Evolutionary conservation across 1,284 basidiomycete genomes (phyloP).

Genomic region (Moesziomyces sp.): DNA sequence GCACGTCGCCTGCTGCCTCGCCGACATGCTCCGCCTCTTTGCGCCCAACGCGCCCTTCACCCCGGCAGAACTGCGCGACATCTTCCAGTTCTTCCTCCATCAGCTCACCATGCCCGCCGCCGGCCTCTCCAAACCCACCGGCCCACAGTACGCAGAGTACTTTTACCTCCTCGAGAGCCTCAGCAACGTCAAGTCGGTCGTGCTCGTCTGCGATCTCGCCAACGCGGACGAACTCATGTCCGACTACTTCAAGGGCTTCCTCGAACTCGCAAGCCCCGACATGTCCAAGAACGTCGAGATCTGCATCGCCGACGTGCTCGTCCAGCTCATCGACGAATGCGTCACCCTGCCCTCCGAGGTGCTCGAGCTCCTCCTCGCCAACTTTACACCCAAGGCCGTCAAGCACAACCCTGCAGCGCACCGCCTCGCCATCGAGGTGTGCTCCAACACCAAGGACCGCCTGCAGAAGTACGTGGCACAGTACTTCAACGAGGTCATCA

Average conservation of each 20-base stretch:
- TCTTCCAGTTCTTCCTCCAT: slow-evolving; percentile 73
- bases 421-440: slow-evolving; percentile 87
- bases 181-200: slow-evolving; percentile 91
- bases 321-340: slow-evolving; percentile 88
- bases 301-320: slow-evolving; percentile 86
- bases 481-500: slow-evolving; percentile 68
- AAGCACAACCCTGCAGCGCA: slow-evolving; percentile 73
- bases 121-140: slow-evolving; percentile 51
- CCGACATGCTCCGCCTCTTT: slow-evolving; percentile 90
- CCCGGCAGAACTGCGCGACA: slow-evolving; percentile 75
- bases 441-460: slow-evolving; percentile 83
- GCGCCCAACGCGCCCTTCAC: slow-evolving; percentile 98
- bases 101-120: slow-evolving; percentile 54
- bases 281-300: slow-evolving; percentile 84
- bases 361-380: slow-evolving; percentile 82
- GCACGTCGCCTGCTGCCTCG: slow-evolving; percentile 90
- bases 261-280: slow-evolving; percentile 76
- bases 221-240: slow-evolving; percentile 85
- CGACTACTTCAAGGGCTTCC: slow-evolving; percentile 84
- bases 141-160: slow-evolving; percentile 53
- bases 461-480: slow-evolving; percentile 87
- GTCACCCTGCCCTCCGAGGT: slow-evolving; percentile 79
- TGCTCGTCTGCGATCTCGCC: slow-evolving; percentile 89
- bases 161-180: slow-evolving; percentile 88
- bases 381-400: slow-evolving; percentile 81